phyloP scores from a whole-genome alignment of 768 basidiomycete species.

The Hortiboletus campestris region DNA sequence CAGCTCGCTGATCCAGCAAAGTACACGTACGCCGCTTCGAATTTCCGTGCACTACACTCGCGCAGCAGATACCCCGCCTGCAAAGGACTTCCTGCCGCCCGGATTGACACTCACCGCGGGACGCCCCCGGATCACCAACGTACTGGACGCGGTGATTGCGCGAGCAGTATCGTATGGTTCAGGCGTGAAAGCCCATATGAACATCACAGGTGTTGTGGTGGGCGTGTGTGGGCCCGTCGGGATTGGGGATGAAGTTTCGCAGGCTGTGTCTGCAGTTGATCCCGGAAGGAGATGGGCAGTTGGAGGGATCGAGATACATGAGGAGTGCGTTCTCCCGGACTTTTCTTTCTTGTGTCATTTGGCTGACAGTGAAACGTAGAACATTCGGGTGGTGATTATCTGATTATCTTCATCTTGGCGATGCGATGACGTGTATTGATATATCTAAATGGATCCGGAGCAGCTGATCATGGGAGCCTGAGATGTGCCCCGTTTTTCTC shows the following conservation, averaged over 20 bases:
- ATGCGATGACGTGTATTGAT: not conserved
- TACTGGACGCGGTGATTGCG: constrained; percentile 47
- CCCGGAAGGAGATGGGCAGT: constrained; percentile 32
- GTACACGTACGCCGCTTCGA: constrained; percentile 32
- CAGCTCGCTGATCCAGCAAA: constrained; percentile 35
- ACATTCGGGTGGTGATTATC: constrained; percentile 31
- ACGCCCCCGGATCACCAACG: constrained; percentile 50
- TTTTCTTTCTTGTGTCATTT: not conserved
- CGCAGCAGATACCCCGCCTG: constrained; percentile 33
- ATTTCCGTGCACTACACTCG: constrained; percentile 48
- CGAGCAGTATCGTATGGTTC: constrained; percentile 44
- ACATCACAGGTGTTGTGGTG: constrained; percentile 36
- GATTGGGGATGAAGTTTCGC: constrained; percentile 37
- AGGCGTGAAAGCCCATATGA: constrained; percentile 27
- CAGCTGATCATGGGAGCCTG: not conserved
- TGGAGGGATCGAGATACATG: constrained; percentile 42
- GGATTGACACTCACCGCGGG: constrained; percentile 49
- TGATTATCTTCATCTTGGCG: not conserved
- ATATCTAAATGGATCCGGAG: not conserved
- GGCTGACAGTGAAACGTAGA: constrained; percentile 17
- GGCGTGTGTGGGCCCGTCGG: constrained; percentile 43
- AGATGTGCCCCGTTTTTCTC: not conserved
- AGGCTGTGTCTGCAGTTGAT: constrained; percentile 36
- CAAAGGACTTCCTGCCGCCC: constrained; percentile 33
- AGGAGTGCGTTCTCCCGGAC: constrained; percentile 34